A percentile compares a stretch with the other conserved stretches of the same genome.
Conservation (phyloP, 1,139 yeast species). For the Blastobotrys malaysiensis region DNA sequence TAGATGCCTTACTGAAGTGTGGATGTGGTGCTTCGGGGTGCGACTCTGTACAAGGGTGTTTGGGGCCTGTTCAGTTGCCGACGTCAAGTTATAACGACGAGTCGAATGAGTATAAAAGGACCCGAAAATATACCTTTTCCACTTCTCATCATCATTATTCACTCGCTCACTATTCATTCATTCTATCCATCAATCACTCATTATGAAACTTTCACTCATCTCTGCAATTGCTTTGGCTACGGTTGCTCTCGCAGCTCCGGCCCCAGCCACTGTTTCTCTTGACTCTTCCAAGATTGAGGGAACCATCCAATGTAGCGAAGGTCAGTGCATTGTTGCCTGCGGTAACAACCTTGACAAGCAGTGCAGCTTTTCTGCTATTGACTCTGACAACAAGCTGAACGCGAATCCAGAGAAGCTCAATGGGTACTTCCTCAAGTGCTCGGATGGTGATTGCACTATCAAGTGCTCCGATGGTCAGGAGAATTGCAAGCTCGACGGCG, state of each 20-base stretch:
- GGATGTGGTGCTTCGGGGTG: background rate
- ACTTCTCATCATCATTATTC: background rate
- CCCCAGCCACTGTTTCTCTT: background rate
- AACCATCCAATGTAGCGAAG: background rate
- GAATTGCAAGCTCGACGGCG: background rate
- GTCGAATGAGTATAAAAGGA: background rate
- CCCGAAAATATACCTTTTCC: background rate
- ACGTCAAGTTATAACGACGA: background rate
- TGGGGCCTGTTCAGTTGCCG: background rate
- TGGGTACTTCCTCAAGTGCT: background rate
- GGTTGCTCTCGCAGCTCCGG: background rate
- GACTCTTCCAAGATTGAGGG: background rate
- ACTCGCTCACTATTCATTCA: background rate
- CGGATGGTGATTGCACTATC: background rate
- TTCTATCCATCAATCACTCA: background rate
- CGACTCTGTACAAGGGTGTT: background rate
- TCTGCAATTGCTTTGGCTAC: background rate
- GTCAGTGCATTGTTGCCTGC: background rate
- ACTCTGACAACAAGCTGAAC: background rate
- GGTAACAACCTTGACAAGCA: background rate
- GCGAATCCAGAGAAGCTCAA: background rate
- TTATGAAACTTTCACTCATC: background rate
- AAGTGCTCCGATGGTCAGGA: background rate
- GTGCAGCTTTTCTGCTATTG: background rate
- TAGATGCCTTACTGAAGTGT: background rate